A percentile compares a stretch with the other conserved stretches of the same genome.
Conservation (phyloP, 495 filamentous ascomycete genomes). For the Annulohypoxylon nitens region DNA sequence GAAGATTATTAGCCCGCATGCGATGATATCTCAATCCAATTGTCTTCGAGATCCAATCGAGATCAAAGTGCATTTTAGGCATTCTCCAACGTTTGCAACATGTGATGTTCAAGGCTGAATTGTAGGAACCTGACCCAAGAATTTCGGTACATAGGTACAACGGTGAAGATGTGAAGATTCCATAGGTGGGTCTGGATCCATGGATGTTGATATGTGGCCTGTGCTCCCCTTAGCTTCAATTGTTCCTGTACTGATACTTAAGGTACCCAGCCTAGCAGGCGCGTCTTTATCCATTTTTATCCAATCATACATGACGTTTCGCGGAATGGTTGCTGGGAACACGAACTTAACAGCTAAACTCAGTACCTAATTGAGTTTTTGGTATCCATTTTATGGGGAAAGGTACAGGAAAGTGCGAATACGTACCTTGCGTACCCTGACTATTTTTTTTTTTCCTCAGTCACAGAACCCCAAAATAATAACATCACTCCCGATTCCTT, state of each 20-base stretch:
- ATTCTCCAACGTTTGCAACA: neutral
- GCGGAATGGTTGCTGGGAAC: constrained; percentile 23
- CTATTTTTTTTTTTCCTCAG: constrained; percentile 23
- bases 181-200: no score
- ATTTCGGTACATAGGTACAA: neutral
- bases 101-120: neutral
- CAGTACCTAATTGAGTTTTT: constrained; percentile 25
- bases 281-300: constrained; percentile 30
- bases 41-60: constrained; percentile 4
- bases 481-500: constrained; percentile 41
- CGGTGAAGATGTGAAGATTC: no score
- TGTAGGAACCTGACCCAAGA: neutral
- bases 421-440: constrained; percentile 24
- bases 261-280: constrained; percentile 8
- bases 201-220: constrained; percentile 19
- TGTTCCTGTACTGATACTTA: constrained; percentile 7
- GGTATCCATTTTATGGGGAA: constrained; percentile 4
- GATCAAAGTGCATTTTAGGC: neutral
- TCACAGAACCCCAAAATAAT: constrained; percentile 40
- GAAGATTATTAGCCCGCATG: constrained; percentile 1
- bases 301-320: constrained; percentile 32
- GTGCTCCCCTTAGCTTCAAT: constrained; percentile 5
- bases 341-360: constrained; percentile 4
- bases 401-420: constrained; percentile 9
- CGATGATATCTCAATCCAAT: neutral